Base-by-base conservation (phyloP, 2,329 filamentous ascomycete genomes). In the Anisogramma anomala region DNA sequence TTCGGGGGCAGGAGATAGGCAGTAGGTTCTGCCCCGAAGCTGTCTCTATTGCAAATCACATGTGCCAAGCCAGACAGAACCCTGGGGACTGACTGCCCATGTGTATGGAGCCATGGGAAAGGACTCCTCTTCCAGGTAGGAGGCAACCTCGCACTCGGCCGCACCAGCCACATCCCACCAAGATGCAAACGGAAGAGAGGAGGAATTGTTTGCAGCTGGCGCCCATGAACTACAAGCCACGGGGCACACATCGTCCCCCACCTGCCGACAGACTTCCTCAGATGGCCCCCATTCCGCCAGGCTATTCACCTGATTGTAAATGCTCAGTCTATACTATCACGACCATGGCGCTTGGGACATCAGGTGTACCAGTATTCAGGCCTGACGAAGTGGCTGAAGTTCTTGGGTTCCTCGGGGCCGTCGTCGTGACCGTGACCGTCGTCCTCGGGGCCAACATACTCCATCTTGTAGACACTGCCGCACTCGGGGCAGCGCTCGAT, bases 401-500 rank as follows among this genome's bases (percentile, higher is more conserved):
- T 94, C 82, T 95, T 94, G 62, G 87, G 85, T 69, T 94, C 86
- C 65, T 81, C 77, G 61, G 77, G 72, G 59, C 76, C 77, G 58
- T 78, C 52, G 53, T 69, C 60, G 44, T 55, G 66, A 62, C 84
- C 75, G 56, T 71, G 66, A 61, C 88, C 80, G 43, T 46, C 41
- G 52, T 91, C 83, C 60, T 79, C 63, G 38, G 87, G 79, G 48
- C 91, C 91, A 52, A 94, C 69, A 66, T 94, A 98, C 62, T 95
- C 82, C 84, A 96, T 91, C 81, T 94, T 93, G 74, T 94, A 88
- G 53, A 91, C 85, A 63, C 79, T 85, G 54, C 91, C 91, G 69
- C 91, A 98, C 74, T 98, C 91, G 59, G 79, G 79, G 79, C 91
- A 98, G 64, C 91, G 86, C 72, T 93, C 85, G 55, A 94, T 66